phyloP scores from a whole-genome alignment of 257 asterid species.

The Phtheirospermum japonicum region DNA sequence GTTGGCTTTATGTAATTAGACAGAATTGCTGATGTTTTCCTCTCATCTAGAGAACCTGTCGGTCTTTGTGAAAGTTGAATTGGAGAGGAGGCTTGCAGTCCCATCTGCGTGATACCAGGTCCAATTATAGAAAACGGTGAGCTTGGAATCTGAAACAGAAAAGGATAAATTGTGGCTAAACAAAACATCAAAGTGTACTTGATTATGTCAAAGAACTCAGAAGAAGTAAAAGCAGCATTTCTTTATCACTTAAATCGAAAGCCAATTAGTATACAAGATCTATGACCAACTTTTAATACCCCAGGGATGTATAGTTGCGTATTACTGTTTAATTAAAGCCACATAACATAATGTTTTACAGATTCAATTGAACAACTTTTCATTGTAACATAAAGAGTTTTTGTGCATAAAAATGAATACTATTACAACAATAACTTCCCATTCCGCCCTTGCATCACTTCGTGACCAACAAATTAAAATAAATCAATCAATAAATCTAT shows the following conservation, averaged over 20 bases:
- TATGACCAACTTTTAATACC: not conserved
- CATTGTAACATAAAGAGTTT: not conserved
- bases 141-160: slow-evolving; percentile 39
- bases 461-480: not conserved
- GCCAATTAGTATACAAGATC: slow-evolving; percentile 5
- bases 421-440: not conserved
- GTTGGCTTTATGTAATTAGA: slow-evolving; percentile 60
- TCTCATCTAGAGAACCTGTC: slow-evolving; percentile 60
- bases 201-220: slow-evolving; percentile 1
- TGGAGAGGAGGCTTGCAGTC: slow-evolving; percentile 50
- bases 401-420: not conserved
- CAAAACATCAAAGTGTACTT: not conserved
- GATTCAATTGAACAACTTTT: not conserved
- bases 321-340: not conserved
- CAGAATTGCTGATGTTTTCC: slow-evolving; percentile 46
- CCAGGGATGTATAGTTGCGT: not conserved
- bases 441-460: not conserved
- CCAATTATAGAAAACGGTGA: slow-evolving; percentile 54
- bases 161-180: slow-evolving; percentile 11
- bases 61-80: slow-evolving; percentile 59
- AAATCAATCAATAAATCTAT: not conserved
- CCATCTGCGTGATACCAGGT: slow-evolving; percentile 48
- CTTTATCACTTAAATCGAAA: not conserved
- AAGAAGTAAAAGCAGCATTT: slow-evolving; percentile 4
- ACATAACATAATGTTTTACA: not conserved